Evolutionary conservation across 129 eudicot genomes (phyloP).

Genomic region (Escallonia rubra): DNA sequence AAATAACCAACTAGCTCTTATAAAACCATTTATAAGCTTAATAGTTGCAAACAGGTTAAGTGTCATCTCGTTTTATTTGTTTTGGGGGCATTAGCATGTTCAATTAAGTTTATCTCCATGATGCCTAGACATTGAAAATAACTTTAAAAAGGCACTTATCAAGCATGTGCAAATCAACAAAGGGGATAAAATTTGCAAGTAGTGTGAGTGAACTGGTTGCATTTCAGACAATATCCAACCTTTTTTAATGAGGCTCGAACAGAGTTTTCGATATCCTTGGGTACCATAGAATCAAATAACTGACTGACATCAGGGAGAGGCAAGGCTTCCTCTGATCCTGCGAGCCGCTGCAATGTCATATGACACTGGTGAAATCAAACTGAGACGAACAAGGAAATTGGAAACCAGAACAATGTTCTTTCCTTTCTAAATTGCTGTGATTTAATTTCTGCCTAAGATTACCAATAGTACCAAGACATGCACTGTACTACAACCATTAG

Average conservation of each 20-base stretch:
- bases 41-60: too few species aligned
- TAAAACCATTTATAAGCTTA: too few species aligned
- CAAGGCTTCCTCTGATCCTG: slow-evolving; percentile 74
- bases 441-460: too few species aligned
- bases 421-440: too few species aligned
- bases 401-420: neutral
- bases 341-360: slow-evolving; percentile 62
- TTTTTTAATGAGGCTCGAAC: slow-evolving; percentile 60
- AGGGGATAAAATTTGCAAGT: too few species aligned
- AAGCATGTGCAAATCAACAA: neutral
- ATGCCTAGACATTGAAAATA: neutral
- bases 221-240: slow-evolving; percentile 29
- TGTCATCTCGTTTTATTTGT: too few species aligned
- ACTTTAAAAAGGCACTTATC: neutral
- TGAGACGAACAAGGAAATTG: neutral
- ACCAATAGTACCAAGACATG: too few species aligned
- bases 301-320: slow-evolving; percentile 60
- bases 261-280: slow-evolving; percentile 46
- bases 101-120: neutral
- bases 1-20: too few species aligned
- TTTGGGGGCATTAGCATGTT: neutral
- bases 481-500: too few species aligned
- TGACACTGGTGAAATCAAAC: neutral
- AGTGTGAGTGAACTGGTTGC: neutral
- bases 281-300: slow-evolving; percentile 34